phyloP scores from a whole-genome alignment of 164 flowering plant genomes.

The Tetrastigma voinierianum region DNA sequence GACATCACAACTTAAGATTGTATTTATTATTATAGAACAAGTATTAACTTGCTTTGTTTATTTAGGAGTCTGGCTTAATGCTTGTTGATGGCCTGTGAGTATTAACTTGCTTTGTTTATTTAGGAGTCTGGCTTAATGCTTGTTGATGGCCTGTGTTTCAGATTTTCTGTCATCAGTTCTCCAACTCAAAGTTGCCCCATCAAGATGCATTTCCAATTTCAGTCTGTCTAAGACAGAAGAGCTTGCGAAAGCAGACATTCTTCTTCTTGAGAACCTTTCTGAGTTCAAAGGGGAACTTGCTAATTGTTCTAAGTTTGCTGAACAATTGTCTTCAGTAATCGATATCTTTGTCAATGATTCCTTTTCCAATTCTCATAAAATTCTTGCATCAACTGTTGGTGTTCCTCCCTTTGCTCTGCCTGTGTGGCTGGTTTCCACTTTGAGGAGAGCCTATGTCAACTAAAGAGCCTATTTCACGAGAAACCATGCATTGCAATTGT shows the following conservation, averaged over 20 bases:
- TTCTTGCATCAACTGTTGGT: constrained; percentile 88
- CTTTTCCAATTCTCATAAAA: constrained; percentile 72
- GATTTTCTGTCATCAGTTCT: constrained; percentile 68
- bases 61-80: constrained; percentile 15
- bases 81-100: constrained; percentile 8
- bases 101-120: too few species aligned
- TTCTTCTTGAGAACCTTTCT: constrained; percentile 72
- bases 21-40: neutral
- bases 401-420: constrained; percentile 60
- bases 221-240: constrained; percentile 21
- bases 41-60: neutral
- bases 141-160: constrained; percentile 43
- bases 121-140: too few species aligned
- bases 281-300: constrained; percentile 57
- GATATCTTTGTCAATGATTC: constrained; percentile 90
- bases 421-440: constrained; percentile 78
- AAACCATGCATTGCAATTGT: constrained; percentile 74
- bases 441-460: constrained; percentile 52
- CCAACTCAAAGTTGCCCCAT: constrained; percentile 48
- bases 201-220: constrained; percentile 25
- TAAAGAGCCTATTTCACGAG: constrained; percentile 36
- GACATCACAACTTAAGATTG: neutral
- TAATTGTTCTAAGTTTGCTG: constrained; percentile 57
- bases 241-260: constrained; percentile 31
- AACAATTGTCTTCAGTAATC: constrained; percentile 54